A percentile compares a stretch with the other conserved stretches of the same genome.
phyloP scores from a whole-genome alignment of 495 filamentous ascomycete species.

The Aspergillus mulundensis region DNA sequence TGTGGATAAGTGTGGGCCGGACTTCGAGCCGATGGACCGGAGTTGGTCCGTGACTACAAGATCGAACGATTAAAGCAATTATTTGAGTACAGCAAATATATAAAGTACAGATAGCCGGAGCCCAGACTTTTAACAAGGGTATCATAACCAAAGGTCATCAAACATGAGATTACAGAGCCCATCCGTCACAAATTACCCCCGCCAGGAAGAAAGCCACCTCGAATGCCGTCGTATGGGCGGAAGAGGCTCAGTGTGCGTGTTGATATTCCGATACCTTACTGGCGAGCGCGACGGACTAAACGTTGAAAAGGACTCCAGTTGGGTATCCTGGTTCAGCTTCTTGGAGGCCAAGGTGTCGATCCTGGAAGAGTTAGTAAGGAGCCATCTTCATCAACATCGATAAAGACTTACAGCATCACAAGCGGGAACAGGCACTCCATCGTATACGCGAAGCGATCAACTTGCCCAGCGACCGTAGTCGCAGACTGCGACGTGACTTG shows the following conservation, averaged over 20 bases:
- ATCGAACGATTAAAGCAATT: no score
- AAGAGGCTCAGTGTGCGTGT: background rate
- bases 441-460: constrained; percentile 35
- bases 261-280: background rate
- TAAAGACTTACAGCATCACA: constrained; percentile 26
- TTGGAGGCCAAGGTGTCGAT: constrained; percentile 9
- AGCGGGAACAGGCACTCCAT: constrained; percentile 35
- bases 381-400: background rate
- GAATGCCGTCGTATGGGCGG: constrained; percentile 1
- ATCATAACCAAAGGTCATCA: background rate
- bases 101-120: background rate
- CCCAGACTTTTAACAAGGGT: background rate
- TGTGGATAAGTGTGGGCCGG: background rate
- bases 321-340: constrained; percentile 1
- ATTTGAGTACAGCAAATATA: no score
- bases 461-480: constrained; percentile 23
- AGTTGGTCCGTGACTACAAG: no score
- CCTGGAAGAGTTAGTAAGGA: background rate
- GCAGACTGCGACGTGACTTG: constrained; percentile 29
- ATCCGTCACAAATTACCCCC: background rate
- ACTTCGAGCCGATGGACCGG: background rate
- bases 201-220: background rate
- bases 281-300: background rate
- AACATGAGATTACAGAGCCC: background rate
- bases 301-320: background rate